These are phyloP conservation scores for Priceomyces carsonii DNA, from an alignment of 805 yeast genomes.

Conservation along the genomic window DNA sequence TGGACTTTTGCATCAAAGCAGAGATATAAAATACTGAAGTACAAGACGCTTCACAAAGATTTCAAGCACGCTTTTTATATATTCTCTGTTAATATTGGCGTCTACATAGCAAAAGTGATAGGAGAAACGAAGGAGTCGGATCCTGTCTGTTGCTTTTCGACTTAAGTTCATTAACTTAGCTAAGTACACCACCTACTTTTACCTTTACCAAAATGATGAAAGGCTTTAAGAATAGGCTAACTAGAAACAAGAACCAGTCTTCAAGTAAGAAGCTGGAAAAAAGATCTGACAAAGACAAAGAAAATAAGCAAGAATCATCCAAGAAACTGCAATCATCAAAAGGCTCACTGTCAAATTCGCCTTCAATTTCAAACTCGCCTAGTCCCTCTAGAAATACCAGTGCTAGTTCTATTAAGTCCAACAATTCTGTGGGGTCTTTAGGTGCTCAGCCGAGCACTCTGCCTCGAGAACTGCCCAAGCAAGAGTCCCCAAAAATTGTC, in stretches of 20 bases:
- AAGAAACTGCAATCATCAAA: constrained; percentile 18
- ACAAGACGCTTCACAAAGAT: too few species aligned
- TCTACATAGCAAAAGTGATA: too few species aligned
- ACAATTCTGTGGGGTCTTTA: constrained; percentile 7
- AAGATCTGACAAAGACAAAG: constrained; percentile 32
- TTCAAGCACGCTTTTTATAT: too few species aligned
- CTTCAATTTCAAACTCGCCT: constrained; percentile 30
- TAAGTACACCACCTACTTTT: too few species aligned
- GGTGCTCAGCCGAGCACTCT: constrained; percentile 8
- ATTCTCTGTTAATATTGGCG: too few species aligned
- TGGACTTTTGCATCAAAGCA: too few species aligned
- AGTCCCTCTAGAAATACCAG: constrained; percentile 34
- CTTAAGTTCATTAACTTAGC: too few species aligned
- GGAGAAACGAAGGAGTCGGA: too few species aligned
- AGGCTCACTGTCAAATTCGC: constrained; percentile 11
- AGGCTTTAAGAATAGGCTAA: constrained; percentile 48
- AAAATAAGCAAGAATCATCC: constrained; percentile 14
- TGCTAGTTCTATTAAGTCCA: constrained; percentile 24
- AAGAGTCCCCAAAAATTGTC: constrained; percentile 22
- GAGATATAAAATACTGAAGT: too few species aligned
- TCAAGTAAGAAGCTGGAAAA: constrained; percentile 36
- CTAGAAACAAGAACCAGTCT: constrained; percentile 39
- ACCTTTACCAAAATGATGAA: constrained; percentile 38
- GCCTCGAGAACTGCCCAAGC: constrained; percentile 18
- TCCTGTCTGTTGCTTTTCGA: too few species aligned